Percentiles rank a stretch among this genome's conserved stretches.
Evolutionary conservation across 73 alveolate species (phyloP).

Genomic region (Breviolum minutum): DNA sequence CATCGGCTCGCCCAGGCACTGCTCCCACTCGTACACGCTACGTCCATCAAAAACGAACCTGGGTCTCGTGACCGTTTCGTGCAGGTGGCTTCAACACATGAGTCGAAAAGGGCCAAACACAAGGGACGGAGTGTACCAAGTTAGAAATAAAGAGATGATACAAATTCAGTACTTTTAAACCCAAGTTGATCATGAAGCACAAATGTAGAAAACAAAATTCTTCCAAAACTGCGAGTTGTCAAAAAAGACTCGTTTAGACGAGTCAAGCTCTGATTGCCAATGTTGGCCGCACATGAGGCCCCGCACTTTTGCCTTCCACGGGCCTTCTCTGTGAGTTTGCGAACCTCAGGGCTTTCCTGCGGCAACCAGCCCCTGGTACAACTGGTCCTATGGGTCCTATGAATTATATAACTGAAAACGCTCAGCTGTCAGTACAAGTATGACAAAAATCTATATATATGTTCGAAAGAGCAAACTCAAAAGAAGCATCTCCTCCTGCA

Average conservation of each 20-base stretch:
- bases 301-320: constrained; percentile 87
- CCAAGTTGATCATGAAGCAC: not conserved
- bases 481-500: no score
- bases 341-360: constrained; percentile 81
- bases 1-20: not conserved
- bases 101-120: no score
- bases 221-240: not conserved
- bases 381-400: no score
- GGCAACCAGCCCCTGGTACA: no score
- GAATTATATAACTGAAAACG: no score
- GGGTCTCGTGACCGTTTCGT: not conserved
- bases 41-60: constrained; percentile 96
- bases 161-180: no score
- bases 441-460: no score
- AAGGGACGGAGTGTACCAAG: not conserved
- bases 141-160: no score
- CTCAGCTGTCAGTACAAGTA: no score
- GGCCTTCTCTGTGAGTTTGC: constrained; percentile 84
- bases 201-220: not conserved
- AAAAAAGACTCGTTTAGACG: not conserved
- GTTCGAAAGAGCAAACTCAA: no score
- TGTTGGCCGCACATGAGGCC: not conserved
- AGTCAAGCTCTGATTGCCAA: not conserved
- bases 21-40: constrained; percentile 97
- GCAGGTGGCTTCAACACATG: not conserved